These are phyloP conservation scores for Teunomyces kruisii DNA, from an alignment of 805 yeast genomes.

Conservation along the genomic window DNA sequence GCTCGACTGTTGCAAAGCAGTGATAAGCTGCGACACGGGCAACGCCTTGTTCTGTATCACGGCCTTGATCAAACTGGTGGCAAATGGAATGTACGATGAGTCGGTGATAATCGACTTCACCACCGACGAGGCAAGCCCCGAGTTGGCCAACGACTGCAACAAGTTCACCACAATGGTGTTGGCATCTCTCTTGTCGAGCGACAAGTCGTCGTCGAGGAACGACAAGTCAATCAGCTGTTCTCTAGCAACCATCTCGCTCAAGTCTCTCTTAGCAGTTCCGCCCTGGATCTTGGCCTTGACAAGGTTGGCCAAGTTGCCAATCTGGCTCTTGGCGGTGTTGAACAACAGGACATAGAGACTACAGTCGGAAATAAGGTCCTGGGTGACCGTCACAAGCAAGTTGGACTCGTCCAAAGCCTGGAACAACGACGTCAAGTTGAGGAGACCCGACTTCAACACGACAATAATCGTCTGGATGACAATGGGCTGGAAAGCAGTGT, in stretches of 20 bases:
- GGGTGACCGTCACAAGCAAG: slow-evolving; percentile 32
- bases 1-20: slow-evolving; percentile 32
- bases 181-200: slow-evolving; percentile 14
- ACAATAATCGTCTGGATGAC: slow-evolving; percentile 27
- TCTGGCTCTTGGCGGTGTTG: slow-evolving; percentile 27
- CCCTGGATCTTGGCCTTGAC: slow-evolving; percentile 23
- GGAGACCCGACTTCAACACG: slow-evolving; percentile 31
- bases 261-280: slow-evolving; percentile 21
- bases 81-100: slow-evolving; percentile 34
- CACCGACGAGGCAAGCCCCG: slow-evolving; percentile 43
- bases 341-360: slow-evolving; percentile 34
- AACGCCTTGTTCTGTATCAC: slow-evolving; percentile 31
- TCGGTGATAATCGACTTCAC: slow-evolving; percentile 41
- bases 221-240: slow-evolving; percentile 3
- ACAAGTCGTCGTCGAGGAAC: slow-evolving; percentile 5
- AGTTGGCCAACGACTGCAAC: slow-evolving; percentile 39
- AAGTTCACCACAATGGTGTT: slow-evolving; percentile 33
- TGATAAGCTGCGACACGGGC: slow-evolving; percentile 23
- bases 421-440: slow-evolving; percentile 33
- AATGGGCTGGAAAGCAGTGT: slow-evolving; percentile 24
- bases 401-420: slow-evolving; percentile 37
- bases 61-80: slow-evolving; percentile 31
- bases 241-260: slow-evolving; percentile 8
- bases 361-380: slow-evolving; percentile 40
- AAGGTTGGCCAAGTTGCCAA: slow-evolving; percentile 23